Base-by-base conservation (phyloP, 1,284 basidiomycete species). In the Violaceomyces palustris region DNA sequence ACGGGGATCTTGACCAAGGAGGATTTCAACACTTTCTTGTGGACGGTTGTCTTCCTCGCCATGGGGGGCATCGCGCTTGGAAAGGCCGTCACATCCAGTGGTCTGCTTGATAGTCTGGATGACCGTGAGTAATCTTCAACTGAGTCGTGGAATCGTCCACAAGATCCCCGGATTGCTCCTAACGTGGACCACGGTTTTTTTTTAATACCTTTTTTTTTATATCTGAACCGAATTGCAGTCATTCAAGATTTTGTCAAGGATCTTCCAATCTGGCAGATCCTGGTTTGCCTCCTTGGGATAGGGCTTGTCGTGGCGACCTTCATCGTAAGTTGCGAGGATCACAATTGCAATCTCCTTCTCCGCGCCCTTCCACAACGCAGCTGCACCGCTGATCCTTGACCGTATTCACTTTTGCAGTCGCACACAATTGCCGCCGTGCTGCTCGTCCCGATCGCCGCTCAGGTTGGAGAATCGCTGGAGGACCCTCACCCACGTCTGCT, bases 51-150 rank as follows among this genome's bases (percentile, higher is more conserved):
- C 15, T 72, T 73, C 49, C 45, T 73, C 6, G 71, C 72, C n/a
- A 98, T 98, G 93, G 93, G 94, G 15, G 93, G 94, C 26, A 93
- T 97, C 39, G 89, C 91, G 0, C 81, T 97, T 3, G 94, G 93
- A 36, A 89, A 96, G 71, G 92, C 90, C 2, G 93, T 98, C 3
- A 81, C 84, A 15, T 85, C 87, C 2, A 93, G 88, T 30, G 93
- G 94, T 0, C 78, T 98, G 29, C 79, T 97, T 24, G 82, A 59
- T 31, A 53, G 64, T 30, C 37, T 68, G 12, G 62, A 67, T 23
- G 35, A 54, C 3, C n/a, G n/a, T n/a, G n/a, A n/a, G 19, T 28
- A 14, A 12, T 34, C 24, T 22, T 15, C 11, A 12, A 3, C 15
- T 11, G 19, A 1, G 3, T n/a, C n/a, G n/a, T n/a, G n/a, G n/a